Percentiles rank a stretch among this genome's conserved stretches.
These are phyloP conservation scores for Trifolium fragiferum DNA, from an alignment of 306 rosid species.

Conservation along the genomic window DNA sequence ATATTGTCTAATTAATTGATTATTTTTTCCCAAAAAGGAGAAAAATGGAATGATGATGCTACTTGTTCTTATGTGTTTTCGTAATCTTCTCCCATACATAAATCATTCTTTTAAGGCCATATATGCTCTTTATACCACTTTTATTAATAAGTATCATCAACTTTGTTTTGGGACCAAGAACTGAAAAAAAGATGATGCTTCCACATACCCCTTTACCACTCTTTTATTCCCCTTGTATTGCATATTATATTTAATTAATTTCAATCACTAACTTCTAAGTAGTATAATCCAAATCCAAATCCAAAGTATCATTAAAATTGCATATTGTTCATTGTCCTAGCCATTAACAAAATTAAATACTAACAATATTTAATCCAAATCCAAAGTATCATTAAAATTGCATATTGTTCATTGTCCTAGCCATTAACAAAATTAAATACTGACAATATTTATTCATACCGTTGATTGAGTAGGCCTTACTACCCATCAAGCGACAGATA, in stretches of 20 bases:
- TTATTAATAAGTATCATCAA: constrained; percentile 22
- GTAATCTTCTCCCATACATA: constrained; percentile 59
- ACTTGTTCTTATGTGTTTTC: constrained; percentile 57
- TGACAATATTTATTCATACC: constrained; percentile 32
- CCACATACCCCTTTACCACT: constrained; percentile 39
- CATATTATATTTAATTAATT: constrained; percentile 27
- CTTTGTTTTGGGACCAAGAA: constrained; percentile 46
- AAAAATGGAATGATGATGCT: constrained; percentile 72
- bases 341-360: constrained; percentile 31
- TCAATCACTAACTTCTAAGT: constrained; percentile 34
- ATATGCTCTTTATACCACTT: constrained; percentile 28
- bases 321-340: constrained; percentile 30
- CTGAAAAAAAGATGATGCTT: constrained; percentile 50
- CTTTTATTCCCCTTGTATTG: constrained; percentile 34
- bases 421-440: constrained; percentile 29
- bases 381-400: constrained; percentile 23
- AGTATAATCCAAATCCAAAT: constrained; percentile 40
- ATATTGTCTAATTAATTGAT: constrained; percentile 44
- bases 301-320: constrained; percentile 22
- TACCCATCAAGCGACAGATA: constrained; percentile 67
- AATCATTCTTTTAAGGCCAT: constrained; percentile 81
- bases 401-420: constrained; percentile 30
- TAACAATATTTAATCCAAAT: constrained; percentile 32
- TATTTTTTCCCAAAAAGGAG: constrained; percentile 51
- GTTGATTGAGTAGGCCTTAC: constrained; percentile 55